phyloP scores from a whole-genome alignment of 2,329 filamentous ascomycete species.

The Leptoxyphium fumago region DNA sequence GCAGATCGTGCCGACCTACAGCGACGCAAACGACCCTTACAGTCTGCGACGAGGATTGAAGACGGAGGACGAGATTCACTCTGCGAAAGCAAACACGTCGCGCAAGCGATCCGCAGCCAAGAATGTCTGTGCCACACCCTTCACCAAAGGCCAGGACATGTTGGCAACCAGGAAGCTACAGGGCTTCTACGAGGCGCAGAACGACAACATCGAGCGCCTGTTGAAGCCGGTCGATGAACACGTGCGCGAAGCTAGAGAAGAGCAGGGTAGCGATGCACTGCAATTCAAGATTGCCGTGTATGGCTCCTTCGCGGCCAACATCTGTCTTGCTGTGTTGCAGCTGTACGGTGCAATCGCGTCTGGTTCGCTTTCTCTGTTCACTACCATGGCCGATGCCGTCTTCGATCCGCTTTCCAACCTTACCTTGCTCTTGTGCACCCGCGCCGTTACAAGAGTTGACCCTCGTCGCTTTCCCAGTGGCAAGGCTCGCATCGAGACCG shows the following conservation, averaged over 20 bases:
- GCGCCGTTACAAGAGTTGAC: conserved; percentile 78
- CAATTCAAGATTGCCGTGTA: conserved; percentile 55
- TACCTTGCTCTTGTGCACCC: conserved; percentile 71
- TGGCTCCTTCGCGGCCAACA: conserved; percentile 62
- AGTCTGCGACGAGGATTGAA: conserved; percentile 66
- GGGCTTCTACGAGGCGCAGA: conserved; percentile 79
- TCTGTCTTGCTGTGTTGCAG: conserved; percentile 65
- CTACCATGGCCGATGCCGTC: conserved; percentile 88
- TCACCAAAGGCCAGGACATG: conserved; percentile 28
- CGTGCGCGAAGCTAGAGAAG: conserved; percentile 62
- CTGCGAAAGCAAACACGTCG: conserved; percentile 67
- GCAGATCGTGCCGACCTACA: conserved; percentile 42
- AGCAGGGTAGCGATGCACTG: conserved; percentile 67
- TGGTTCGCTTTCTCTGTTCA: conserved; percentile 87
- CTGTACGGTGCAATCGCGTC: conserved; percentile 79
- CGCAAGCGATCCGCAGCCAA: conserved; percentile 44
- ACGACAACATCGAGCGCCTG: conserved; percentile 82
- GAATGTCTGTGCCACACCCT: conserved; percentile 22
- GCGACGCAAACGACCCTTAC: conserved; percentile 62
- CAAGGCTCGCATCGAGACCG: conserved; percentile 86
- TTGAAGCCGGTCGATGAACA: conserved; percentile 91
- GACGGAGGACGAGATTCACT: conserved; percentile 56
- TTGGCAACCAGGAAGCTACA: conserved; percentile 44
- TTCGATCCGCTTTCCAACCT: conserved; percentile 88
- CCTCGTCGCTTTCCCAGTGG: conserved; percentile 76